Conservation (phyloP, 306 rosid genomes). For the Ziziphus jujuba region DNA sequence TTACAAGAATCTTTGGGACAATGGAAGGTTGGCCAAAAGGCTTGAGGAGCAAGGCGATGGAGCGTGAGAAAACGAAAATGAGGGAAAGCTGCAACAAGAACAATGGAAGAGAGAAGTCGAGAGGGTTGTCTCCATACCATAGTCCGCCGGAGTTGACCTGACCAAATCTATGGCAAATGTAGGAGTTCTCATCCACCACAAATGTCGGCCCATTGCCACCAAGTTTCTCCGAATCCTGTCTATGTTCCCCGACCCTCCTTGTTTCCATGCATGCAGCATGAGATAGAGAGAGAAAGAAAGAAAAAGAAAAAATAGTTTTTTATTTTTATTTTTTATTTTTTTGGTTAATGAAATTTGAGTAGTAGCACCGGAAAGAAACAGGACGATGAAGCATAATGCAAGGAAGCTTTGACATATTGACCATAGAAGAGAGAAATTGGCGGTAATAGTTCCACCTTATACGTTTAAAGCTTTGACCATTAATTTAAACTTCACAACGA, state of each 20-base stretch:
- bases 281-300: not conserved
- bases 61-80: conserved; percentile 37
- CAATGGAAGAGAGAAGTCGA: conserved; percentile 41
- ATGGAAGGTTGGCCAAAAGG: conserved; percentile 58
- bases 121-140: conserved; percentile 57
- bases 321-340: too few relatives aligned
- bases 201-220: not conserved
- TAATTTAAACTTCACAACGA: too few relatives aligned
- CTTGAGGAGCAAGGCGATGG: conserved; percentile 44
- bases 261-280: conserved; percentile 15
- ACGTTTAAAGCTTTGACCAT: too few relatives aligned
- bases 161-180: conserved; percentile 33
- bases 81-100: conserved; percentile 55
- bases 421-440: too few relatives aligned
- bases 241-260: too few relatives aligned
- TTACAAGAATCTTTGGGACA: conserved; percentile 61
- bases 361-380: too few relatives aligned
- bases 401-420: too few relatives aligned
- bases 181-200: conserved; percentile 6
- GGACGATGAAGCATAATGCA: too few relatives aligned
- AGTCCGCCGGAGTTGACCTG: conserved; percentile 38
- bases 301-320: not conserved
- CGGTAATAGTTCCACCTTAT: too few relatives aligned
- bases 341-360: too few relatives aligned
- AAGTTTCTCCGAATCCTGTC: not conserved